Evolutionary conservation across 31 red algal species (phyloP), one percentile per base, ranked within the genome.

Genomic region (Porphyra umbilicalis): DNA sequence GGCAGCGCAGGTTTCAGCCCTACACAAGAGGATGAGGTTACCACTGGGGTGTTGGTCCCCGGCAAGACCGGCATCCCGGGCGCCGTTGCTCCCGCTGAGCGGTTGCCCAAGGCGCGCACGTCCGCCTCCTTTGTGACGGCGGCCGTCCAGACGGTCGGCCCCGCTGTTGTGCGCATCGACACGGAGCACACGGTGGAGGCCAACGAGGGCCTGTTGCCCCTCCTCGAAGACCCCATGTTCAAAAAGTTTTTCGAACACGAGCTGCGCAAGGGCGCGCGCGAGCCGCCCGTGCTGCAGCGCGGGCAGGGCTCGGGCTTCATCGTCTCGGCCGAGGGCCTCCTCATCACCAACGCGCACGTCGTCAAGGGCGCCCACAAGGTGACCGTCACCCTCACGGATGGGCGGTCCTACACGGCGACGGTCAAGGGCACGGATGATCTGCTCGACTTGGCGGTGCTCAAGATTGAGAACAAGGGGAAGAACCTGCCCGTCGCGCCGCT

Each of bases 261-360:
- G 38, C 79, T 91, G 35, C 75, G 38, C 35, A 39, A 42, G 20
- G 76, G 85, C 79, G 20, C 89, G 77, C 33, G 35, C 7, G 76
- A 78, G 10, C 89, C 92, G 9, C 81, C 81, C 31, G 86, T 94
- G 36, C 77, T 87, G 30, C 93, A 98, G 77, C 85, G 93, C 35
- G 92, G 93, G 10, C 96, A 93, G 83, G 97, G 97, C 38, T 92
- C 88, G 35, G 97, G 94, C 37, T 99, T 99, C 77, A 91, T 99
- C 77, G 91, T 99, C 75, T 91, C 97, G 32, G 77, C 85, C 0
- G 97, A 99, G 67, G 97, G 93, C 32, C 85, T 94, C 80, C 74
- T 99, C 9, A 82, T 99, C 34, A 99, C 97, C 37, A 99, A 99
- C 81, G 94, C 93, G 35, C 97, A 99, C 78, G 97, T 99, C 39